Evolutionary conservation across 176 grass and related monocot genomes (phyloP), one percentile per base, ranked within the genome.

Genomic region (Rhipidocladum racemiflorum): DNA sequence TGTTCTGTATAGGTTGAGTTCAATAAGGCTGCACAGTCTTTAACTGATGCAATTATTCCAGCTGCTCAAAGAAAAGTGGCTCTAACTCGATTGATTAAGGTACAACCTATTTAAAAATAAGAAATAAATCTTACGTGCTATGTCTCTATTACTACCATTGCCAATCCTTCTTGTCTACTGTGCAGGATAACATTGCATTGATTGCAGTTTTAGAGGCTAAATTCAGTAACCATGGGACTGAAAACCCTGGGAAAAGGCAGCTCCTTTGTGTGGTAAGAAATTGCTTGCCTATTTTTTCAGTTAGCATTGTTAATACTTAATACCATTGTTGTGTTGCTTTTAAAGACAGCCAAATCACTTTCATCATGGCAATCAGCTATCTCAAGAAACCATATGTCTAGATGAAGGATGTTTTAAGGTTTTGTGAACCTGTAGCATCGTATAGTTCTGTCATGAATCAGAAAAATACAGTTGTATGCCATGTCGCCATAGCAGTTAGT

Each of bases 121-220:
- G 17, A 61, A 74, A 57, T 54, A 34, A 65, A 34, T 29, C 20
- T 54, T 65, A 34, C 4, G 0, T 27, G 7, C 59, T 75, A 30
- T 24, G 4, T 21, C 27, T 87, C 30, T 48, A 55, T 29, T 56
- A 48, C 2, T 65, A 50, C 40, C 38, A 21, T 85, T 83, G 48
- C 15, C 68, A 30, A 36, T 83, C 48, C 75, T 12, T 28, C 10
- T 73, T 59, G 38, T 79, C 68, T 72, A 4, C 61, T 63, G 65
- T 85, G 15, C 82, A 97, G 94, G 94, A 97, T 77, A 97, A 93
- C 79, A 82, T 97, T 81, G 91, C 94, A 21, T 61, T 97, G 24
- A 93, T 97, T 82, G 91, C 89, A 82, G 94, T 97, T 88, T 74
- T 93, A 59, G 94, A 97, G 83, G 81, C 91, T 74, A 93, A 97